Base-by-base conservation (phyloP, 2,329 filamentous ascomycete species). In the Talaromyces sp. region DNA sequence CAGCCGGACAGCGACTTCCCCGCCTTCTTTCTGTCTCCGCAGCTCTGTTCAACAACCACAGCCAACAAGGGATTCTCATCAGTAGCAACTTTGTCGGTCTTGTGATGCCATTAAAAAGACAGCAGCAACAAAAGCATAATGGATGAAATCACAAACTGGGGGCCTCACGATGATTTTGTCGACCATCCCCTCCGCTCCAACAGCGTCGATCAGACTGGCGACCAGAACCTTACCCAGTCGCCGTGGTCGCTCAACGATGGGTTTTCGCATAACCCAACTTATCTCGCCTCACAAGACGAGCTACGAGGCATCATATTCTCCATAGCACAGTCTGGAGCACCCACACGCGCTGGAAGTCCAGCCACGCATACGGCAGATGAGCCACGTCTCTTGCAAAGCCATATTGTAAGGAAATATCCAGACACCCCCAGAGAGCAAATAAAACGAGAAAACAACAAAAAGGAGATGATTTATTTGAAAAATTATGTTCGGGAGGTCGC, bases 401-500 rank as follows among this genome's bases (percentile, higher is more conserved):
- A 68, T 8, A 63, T 80, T 17, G 72, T 74, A 0, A 71, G 67
- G n/a, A 65, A n/a, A n/a, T n/a, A 39, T 39, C 3, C 17, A n/a
- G 17, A 17, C 17, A 39, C 7, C 4, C 7, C 33, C 33, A 36
- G 11, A 36, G 33, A 36, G 13, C 33, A 36, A 36, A 5, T 13
- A 15, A 2, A 36, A 15, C 11, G 36, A 39, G 36, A 39, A n/a
- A 39, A 39, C 15, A 39, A 39, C 36, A 39, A 67, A 1, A 69
- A 72, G 9, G 67, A 75, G 19, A 65, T 80, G 4, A 69, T 74
- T 52, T 80, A 79, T 56, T 66, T 82, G 39, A 77, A 80, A 49
- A 79, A 83, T 52, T 85, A 82, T 69, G 77, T 84, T 25, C 77
- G 79, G 1, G 78, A 84, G 60, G 79, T 84, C 47, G 82, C 82